These are phyloP conservation scores for Mycena kentingensis DNA, from an alignment of 768 basidiomycete genomes.

Conservation along the genomic window DNA sequence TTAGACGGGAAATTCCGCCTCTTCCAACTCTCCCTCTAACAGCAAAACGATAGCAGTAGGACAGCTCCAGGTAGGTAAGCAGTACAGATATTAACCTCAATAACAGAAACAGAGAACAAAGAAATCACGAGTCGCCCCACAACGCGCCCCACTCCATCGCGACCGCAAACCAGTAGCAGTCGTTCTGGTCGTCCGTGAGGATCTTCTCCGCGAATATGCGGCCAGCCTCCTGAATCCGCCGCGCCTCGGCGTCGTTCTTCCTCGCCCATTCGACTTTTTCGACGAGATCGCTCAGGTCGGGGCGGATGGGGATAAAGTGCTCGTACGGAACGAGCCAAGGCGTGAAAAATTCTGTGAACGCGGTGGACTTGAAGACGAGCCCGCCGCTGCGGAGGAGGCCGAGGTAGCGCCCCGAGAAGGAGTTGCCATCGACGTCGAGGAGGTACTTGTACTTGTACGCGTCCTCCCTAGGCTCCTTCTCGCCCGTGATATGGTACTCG, in stretches of 20 bases:
- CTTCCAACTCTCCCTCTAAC: too few relatives aligned
- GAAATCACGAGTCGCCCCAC: background rate
- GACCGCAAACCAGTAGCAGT: slow-evolving; percentile 8
- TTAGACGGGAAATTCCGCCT: too few relatives aligned
- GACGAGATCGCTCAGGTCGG: slow-evolving; percentile 9
- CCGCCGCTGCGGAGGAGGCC: slow-evolving; percentile 19
- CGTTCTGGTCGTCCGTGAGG: slow-evolving; percentile 4
- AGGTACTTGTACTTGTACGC: slow-evolving; percentile 22
- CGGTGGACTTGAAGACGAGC: slow-evolving; percentile 23
- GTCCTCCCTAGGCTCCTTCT: slow-evolving; percentile 14
- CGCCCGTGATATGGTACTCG: slow-evolving; percentile 13
- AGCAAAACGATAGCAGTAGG: too few relatives aligned
- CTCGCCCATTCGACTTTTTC: slow-evolving; percentile 14
- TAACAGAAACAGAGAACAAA: too few relatives aligned
- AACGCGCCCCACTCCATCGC: slow-evolving; percentile 9
- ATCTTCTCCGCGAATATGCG: slow-evolving; percentile 1
- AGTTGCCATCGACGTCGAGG: slow-evolving; percentile 21
- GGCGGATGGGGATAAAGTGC: slow-evolving; percentile 14
- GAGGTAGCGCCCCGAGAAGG: slow-evolving; percentile 22
- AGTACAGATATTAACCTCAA: too few relatives aligned
- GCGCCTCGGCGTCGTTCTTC: slow-evolving; percentile 10
- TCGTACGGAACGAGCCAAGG: slow-evolving; percentile 17
- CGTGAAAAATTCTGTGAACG: slow-evolving; percentile 16
- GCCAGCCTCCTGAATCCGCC: background rate
- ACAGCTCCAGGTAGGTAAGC: too few relatives aligned